Evolutionary conservation across 441 rosid genomes (phyloP).

Genomic region (Biscutella laevigata): DNA sequence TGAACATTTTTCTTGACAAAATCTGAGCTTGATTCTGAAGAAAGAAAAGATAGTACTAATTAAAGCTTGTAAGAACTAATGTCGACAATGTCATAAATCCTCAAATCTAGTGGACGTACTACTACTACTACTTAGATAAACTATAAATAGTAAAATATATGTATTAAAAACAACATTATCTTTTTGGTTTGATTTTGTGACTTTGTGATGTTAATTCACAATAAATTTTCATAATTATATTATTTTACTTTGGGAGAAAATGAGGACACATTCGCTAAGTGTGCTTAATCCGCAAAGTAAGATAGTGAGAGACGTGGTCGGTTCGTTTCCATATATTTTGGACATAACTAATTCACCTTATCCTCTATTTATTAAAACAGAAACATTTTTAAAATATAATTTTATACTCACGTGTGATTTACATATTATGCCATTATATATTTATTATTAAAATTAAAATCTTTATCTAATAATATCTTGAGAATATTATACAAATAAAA

Average conservation of each 20-base stretch:
- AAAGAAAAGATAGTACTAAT: background rate
- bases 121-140: background rate
- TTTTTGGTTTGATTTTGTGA: constrained; percentile 7
- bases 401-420: too few species aligned
- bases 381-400: too few species aligned
- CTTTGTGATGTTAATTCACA: background rate
- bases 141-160: background rate
- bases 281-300: constrained; percentile 28
- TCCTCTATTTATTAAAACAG: too few species aligned
- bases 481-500: too few species aligned
- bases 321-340: constrained; percentile 24
- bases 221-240: background rate
- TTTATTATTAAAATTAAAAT: too few species aligned
- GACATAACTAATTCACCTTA: constrained; percentile 23
- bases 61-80: constrained; percentile 19
- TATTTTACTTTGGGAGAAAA: constrained; percentile 3
- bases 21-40: background rate
- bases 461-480: too few species aligned
- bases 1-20: constrained; percentile 11
- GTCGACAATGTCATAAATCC: constrained; percentile 17
- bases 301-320: constrained; percentile 25
- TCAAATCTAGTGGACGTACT: constrained; percentile 19
- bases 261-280: constrained; percentile 7
- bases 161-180: constrained; percentile 3
- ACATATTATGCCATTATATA: too few species aligned